These are phyloP conservation scores for Noccaea caerulescens DNA, from an alignment of 345 rosid species.

Conservation along the genomic window DNA sequence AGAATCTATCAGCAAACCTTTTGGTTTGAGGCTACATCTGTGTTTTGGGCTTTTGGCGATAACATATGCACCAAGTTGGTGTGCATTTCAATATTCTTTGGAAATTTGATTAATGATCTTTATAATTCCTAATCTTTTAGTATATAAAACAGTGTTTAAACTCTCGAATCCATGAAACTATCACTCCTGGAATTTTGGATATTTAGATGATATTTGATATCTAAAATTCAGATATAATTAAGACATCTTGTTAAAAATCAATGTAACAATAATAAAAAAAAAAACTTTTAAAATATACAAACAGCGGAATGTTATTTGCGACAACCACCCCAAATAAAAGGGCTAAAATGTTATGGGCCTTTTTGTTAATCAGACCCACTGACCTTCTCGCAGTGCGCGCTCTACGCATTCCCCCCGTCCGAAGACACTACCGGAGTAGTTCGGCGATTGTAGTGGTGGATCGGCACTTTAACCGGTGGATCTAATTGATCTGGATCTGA, in stretches of 20 bases:
- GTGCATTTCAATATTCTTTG: not conserved
- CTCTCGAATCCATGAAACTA: not conserved
- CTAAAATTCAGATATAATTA: too few relatives aligned
- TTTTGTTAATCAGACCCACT: conserved; percentile 10
- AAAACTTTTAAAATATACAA: too few relatives aligned
- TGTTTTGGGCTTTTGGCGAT: not conserved
- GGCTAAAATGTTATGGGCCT: conserved; percentile 26
- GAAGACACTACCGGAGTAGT: conserved; percentile 25
- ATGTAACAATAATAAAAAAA: too few relatives aligned
- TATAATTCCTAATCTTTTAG: not conserved
- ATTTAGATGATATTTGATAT: too few relatives aligned
- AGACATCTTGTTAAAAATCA: too few relatives aligned
- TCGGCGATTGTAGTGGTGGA: conserved; percentile 32
- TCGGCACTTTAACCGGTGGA: conserved; percentile 21
- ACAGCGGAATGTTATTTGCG: not conserved
- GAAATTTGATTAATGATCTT: not conserved
- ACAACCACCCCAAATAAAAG: not conserved
- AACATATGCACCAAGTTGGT: not conserved
- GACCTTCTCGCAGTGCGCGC: conserved; percentile 18
- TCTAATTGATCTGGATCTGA: conserved; percentile 37
- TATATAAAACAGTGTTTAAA: not conserved
- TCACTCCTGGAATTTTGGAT: too few relatives aligned
- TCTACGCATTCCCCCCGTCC: conserved; percentile 17
- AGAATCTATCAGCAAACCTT: conserved; percentile 1
- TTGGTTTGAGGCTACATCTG: conserved; percentile 1